Evolutionary conservation across 441 rosid genomes (phyloP).

Genomic region (Omphalea diandra): DNA sequence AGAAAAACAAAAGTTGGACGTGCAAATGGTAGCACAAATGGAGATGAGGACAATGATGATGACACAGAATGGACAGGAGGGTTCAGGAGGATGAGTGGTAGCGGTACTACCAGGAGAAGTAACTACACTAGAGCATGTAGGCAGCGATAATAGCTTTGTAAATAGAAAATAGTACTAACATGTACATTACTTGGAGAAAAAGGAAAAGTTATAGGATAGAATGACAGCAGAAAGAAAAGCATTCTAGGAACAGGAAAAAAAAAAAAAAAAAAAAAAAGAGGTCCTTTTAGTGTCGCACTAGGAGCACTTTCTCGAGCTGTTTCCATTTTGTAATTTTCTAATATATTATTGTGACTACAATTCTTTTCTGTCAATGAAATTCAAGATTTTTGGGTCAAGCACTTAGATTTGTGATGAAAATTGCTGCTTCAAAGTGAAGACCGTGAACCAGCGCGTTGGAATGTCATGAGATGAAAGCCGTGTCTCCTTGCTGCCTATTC

Average conservation of each 20-base stretch:
- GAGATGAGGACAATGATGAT: constrained; percentile 44
- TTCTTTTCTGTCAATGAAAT: constrained; percentile 31
- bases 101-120: constrained; percentile 38
- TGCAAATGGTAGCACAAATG: too few relatives aligned
- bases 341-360: constrained; percentile 17
- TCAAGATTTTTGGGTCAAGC: constrained; percentile 21
- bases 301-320: constrained; percentile 14
- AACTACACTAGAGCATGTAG: constrained; percentile 48
- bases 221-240: constrained; percentile 24
- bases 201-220: constrained; percentile 37
- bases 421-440: too few relatives aligned
- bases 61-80: constrained; percentile 58
- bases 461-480: too few relatives aligned
- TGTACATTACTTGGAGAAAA: constrained; percentile 45
- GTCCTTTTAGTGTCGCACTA: too few relatives aligned
- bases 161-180: constrained; percentile 47
- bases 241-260: constrained; percentile 31
- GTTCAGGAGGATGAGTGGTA: constrained; percentile 34
- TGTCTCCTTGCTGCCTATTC: too few relatives aligned
- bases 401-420: too few relatives aligned
- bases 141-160: constrained; percentile 39
- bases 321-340: constrained; percentile 33
- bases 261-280: constrained; percentile 13
- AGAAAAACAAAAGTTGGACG: constrained; percentile 45
- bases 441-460: too few relatives aligned